Evolutionary conservation across 116 monocot species (phyloP).

Genomic region (Zostera marina): DNA sequence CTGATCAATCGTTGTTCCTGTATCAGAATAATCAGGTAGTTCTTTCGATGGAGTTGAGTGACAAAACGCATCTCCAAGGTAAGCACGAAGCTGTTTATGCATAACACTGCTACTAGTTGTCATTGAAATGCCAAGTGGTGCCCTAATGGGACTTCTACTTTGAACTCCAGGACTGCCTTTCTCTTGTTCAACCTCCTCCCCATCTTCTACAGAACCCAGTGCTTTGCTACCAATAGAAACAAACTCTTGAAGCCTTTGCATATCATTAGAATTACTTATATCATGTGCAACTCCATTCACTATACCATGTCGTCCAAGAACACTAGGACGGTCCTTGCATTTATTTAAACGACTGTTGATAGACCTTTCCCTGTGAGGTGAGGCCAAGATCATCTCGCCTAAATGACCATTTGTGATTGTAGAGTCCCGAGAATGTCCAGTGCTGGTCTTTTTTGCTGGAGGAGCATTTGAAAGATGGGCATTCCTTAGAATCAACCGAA

Average conservation of each 20-base stretch:
- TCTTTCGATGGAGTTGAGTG: conserved; percentile 7
- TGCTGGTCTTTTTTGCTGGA: conserved; percentile 31
- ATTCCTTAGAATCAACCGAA: conserved; percentile 58
- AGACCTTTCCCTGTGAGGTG: conserved; percentile 35
- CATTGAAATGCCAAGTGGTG: conserved; percentile 50
- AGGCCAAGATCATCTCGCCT: conserved; percentile 16
- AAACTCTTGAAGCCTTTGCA: conserved; percentile 32
- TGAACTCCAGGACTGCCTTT: conserved; percentile 66
- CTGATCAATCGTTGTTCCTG: conserved; percentile 17
- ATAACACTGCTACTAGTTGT: conserved; percentile 3
- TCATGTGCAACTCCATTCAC: conserved; percentile 20
- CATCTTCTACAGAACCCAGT: conserved; percentile 73
- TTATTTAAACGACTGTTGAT: conserved; percentile 27
- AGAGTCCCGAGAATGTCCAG: conserved; percentile 41
- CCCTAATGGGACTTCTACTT: conserved; percentile 73
- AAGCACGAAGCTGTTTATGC: conserved; percentile 12
- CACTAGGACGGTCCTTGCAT: conserved; percentile 38
- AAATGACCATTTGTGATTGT: conserved; percentile 30
- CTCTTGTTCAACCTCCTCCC: conserved; percentile 93
- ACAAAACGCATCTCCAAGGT: conserved; percentile 6
- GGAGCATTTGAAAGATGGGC: conserved; percentile 38
- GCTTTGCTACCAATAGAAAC: conserved; percentile 75
- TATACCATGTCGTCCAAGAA: conserved; percentile 49
- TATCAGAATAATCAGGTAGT: conserved; percentile 39
- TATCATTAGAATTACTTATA: conserved; percentile 46